Evolutionary conservation across 179 eudicot genomes (phyloP), one percentile per base, ranked within the genome.

Genomic region (Sideroxylon spinosum): DNA sequence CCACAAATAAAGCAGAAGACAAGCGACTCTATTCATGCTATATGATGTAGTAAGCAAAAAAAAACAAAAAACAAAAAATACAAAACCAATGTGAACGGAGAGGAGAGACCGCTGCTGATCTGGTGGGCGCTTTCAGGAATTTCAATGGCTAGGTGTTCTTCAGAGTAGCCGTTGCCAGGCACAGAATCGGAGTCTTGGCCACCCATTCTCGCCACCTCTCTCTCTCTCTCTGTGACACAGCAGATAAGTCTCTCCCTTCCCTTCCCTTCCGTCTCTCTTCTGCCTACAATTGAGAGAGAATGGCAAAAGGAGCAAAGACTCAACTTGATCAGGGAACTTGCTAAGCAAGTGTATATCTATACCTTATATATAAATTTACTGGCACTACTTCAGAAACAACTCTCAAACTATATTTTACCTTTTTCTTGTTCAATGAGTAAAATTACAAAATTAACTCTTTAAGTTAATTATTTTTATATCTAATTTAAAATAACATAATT

Each of bases 101-200:
- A 19, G 22, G 23, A 5, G 16, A 59, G 63, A 59, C 63, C 63
- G 1, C 16, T 13, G 63, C 63, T 59, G 63, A 59, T 59, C 23
- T 59, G 63, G 63, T 59, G 63, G 63, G 63, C 63, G 63, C 23
- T 59, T 59, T 59, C 22, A 7, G 63, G 63, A 17, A 59, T 59
- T n/a, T 59, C 63, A 19, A 59, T 19, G 23, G 63, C 6, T 37
- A 7, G 0, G 9, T 16, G 22, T 59, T 37, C 44, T 3, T 37
- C 44, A 37, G 5, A 37, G 44, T 37, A 37, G 44, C 1, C 4
- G 44, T 37, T 37, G 44, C 6, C 6, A 37, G 44, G 44, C 44
- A 37, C 44, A 37, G 44, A 37, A 37, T 37, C 44, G 44, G 63
- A 17, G 44, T 37, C 44, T 1, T 37, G 44, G 44, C 44, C 44